phyloP scores from a whole-genome alignment of 257 asterid genomes.

The Avicennia marina region DNA sequence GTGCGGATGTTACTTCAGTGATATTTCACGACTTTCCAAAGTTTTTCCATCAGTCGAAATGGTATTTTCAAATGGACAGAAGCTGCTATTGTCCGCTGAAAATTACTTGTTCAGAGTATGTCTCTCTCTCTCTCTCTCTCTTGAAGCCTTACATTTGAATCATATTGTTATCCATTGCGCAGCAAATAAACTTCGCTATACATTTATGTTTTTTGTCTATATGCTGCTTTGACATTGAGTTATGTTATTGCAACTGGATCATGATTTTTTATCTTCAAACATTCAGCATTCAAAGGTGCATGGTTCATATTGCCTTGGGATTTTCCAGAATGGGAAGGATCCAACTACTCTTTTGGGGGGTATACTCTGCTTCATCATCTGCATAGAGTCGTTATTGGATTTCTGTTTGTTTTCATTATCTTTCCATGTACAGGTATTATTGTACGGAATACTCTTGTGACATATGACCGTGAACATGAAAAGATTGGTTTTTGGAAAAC shows the following conservation, averaged over 20 bases:
- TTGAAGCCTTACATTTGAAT: constrained; percentile 4
- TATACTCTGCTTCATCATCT: constrained; percentile 26
- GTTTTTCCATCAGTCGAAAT: constrained; percentile 83
- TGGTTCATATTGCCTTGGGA: constrained; percentile 96
- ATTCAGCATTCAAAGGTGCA: constrained; percentile 87
- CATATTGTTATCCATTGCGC: not conserved
- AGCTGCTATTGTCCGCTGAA: constrained; percentile 83
- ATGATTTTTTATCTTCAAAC: constrained; percentile 16
- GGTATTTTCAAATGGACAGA: constrained; percentile 82
- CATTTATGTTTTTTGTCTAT: constrained; percentile 6
- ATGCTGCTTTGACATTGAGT: constrained; percentile 12
- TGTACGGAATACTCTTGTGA: constrained; percentile 95
- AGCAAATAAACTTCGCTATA: not conserved
- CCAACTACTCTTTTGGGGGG: constrained; percentile 99
- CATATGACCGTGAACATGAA: constrained; percentile 91
- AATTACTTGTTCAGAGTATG: constrained; percentile 91
- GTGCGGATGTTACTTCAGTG: constrained; percentile 54
- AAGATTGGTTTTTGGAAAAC: constrained; percentile 96
- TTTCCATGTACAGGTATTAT: constrained; percentile 58
- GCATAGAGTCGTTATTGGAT: constrained; percentile 9
- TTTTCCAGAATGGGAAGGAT: constrained; percentile 97
- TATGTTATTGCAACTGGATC: constrained; percentile 7
- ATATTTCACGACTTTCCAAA: constrained; percentile 56
- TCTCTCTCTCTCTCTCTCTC: constrained; percentile 13
- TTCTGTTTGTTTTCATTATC: constrained; percentile 3